phyloP scores from a whole-genome alignment of 1,139 yeast species.

The Candida labiduridarum region DNA sequence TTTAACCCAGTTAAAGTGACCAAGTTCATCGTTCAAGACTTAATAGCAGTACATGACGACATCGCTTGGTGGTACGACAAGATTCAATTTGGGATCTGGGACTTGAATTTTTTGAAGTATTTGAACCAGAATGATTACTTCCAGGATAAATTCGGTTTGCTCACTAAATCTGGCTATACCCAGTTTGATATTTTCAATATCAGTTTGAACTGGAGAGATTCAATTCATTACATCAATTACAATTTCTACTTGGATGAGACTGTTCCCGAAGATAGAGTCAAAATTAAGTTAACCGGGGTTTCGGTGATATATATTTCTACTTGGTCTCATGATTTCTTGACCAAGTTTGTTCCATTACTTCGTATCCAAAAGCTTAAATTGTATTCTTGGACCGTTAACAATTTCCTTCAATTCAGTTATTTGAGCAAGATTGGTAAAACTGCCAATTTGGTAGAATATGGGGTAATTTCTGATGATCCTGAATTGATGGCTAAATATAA shows the following conservation, averaged over 20 bases:
- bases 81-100: slow-evolving; percentile 84
- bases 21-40: slow-evolving; percentile 50
- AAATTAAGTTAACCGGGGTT: slow-evolving; percentile 38
- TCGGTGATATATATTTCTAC: slow-evolving; percentile 43
- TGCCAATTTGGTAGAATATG: slow-evolving; percentile 40
- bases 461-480: slow-evolving; percentile 67
- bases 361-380: slow-evolving; percentile 51
- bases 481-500: slow-evolving; percentile 32
- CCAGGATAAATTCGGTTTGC: slow-evolving; percentile 23
- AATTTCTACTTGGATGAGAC: slow-evolving; percentile 36
- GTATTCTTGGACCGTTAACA: slow-evolving; percentile 85
- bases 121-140: slow-evolving; percentile 44
- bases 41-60: slow-evolving; percentile 52
- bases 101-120: slow-evolving; percentile 61
- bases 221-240: slow-evolving; percentile 38
- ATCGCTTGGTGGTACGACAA: slow-evolving; percentile 66
- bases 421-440: slow-evolving; percentile 29
- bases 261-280: slow-evolving; percentile 24
- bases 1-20: slow-evolving; percentile 64
- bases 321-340: slow-evolving; percentile 41
- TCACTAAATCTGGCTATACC: slow-evolving; percentile 21
- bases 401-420: slow-evolving; percentile 49
- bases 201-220: slow-evolving; percentile 36
- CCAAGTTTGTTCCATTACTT: slow-evolving; percentile 39
- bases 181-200: slow-evolving; percentile 43